Conservation (phyloP, 768 basidiomycete species). For the Lactifluus piperatus region DNA sequence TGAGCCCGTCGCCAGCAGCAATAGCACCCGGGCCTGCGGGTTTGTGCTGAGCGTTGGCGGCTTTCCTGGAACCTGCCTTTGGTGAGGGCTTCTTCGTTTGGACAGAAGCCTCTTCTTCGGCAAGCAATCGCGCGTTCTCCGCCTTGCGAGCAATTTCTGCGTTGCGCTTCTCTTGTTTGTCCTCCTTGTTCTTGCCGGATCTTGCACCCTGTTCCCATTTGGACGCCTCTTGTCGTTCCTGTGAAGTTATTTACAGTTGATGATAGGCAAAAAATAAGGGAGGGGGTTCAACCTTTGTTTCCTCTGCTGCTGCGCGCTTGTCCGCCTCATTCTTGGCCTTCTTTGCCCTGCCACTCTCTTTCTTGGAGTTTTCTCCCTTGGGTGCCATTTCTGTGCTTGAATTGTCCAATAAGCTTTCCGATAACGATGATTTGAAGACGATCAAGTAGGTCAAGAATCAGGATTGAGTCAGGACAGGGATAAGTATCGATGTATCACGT, state of each 20-base stretch:
- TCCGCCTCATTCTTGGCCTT: constrained; percentile 87
- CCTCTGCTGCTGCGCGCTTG: constrained; percentile 55
- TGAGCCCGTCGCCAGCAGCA: constrained; percentile 57
- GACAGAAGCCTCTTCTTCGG: constrained; percentile 71
- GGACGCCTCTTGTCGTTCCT: constrained; percentile 68
- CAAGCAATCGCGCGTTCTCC: constrained; percentile 74
- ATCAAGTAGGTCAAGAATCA: no score
- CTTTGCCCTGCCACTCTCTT: constrained; percentile 81
- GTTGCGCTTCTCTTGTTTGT: constrained; percentile 71
- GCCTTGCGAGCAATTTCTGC: constrained; percentile 81
- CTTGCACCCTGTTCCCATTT: constrained; percentile 65
- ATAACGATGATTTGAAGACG: no score
- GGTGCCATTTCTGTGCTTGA: constrained; percentile 55
- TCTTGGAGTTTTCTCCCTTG: constrained; percentile 85
- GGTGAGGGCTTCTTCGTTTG: constrained; percentile 46
- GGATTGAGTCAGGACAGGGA: no score
- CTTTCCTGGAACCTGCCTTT: constrained; percentile 28
- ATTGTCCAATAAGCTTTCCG: no score
- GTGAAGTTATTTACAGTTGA: not conserved
- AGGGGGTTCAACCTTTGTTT: constrained; percentile 44
- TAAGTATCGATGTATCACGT: no score
- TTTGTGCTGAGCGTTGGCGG: constrained; percentile 19
- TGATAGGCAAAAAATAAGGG: not conserved
- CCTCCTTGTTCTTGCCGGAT: constrained; percentile 56
- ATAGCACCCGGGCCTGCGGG: constrained; percentile 83